These are phyloP conservation scores for Lactifluus piperatus DNA, from an alignment of 768 basidiomycete genomes.

Conservation along the genomic window DNA sequence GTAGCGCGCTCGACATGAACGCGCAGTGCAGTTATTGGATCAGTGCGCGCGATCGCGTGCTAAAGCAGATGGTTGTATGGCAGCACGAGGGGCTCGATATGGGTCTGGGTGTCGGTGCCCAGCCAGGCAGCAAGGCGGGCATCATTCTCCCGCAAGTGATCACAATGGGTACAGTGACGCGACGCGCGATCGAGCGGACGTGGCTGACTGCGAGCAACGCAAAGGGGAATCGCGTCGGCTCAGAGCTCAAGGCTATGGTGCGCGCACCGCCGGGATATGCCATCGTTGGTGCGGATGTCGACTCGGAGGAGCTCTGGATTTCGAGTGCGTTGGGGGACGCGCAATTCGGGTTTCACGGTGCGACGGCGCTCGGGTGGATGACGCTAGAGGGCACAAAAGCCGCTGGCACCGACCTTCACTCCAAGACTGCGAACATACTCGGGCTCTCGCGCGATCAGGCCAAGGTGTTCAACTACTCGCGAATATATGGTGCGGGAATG, in stretches of 20 bases:
- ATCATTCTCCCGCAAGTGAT: constrained; percentile 94
- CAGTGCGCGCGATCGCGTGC: constrained; percentile 81
- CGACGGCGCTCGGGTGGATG: constrained; percentile 99
- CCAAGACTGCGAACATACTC: constrained; percentile 89
- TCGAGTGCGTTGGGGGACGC: constrained; percentile 98
- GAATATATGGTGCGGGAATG: constrained; percentile 98
- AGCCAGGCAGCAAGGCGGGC: constrained; percentile 53
- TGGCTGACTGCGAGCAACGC: constrained; percentile 99
- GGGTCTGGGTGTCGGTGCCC: constrained; percentile 34
- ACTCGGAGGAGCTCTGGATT: constrained; percentile 98
- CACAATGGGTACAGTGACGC: constrained; percentile 98
- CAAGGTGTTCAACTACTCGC: constrained; percentile 98
- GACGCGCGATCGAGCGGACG: constrained; percentile 93
- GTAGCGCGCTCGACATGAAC: constrained; percentile 83
- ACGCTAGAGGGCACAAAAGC: constrained; percentile 95
- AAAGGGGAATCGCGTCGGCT: constrained; percentile 95
- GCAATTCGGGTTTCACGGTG: constrained; percentile 94
- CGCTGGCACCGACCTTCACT: constrained; percentile 91
- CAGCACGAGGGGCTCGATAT: constrained; percentile 44
- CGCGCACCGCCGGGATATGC: constrained; percentile 88
- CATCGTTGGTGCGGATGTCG: constrained; percentile 96
- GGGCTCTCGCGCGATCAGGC: constrained; percentile 91
- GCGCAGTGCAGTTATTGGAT: constrained; percentile 98
- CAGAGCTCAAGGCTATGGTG: constrained; percentile 97
- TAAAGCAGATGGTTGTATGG: constrained; percentile 92